Evolutionary conservation across 495 filamentous ascomycete genomes (phyloP).

Genomic region (Tuber indicum): DNA sequence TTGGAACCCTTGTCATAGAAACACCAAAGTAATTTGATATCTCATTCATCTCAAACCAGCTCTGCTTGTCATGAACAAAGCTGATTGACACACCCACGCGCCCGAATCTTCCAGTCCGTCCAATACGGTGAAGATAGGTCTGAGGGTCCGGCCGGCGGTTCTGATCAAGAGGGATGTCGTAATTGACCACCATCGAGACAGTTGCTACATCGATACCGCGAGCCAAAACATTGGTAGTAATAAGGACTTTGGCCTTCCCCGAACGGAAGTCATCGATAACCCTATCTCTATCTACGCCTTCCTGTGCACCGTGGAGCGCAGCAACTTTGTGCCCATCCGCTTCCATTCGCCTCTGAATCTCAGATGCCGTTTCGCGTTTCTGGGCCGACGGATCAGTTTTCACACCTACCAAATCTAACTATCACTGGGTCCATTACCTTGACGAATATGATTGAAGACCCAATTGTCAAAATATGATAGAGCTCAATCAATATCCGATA

Average conservation of each 20-base stretch:
- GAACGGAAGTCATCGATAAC: slow-evolving; percentile 83
- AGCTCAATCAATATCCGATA: slow-evolving; percentile 81
- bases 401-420: slow-evolving; percentile 32
- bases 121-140: slow-evolving; percentile 97
- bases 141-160: slow-evolving; percentile 64
- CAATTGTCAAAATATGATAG: slow-evolving; percentile 90
- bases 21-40: slow-evolving; percentile 68
- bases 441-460: slow-evolving; percentile 96
- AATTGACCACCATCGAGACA: slow-evolving; percentile 97
- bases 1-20: slow-evolving; percentile 54
- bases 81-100: slow-evolving; percentile 93
- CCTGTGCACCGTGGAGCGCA: slow-evolving; percentile 75
- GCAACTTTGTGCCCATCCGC: slow-evolving; percentile 85
- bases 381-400: slow-evolving; percentile 37
- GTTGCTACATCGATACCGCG: slow-evolving; percentile 96
- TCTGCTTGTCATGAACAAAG: slow-evolving; percentile 74
- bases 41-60: slow-evolving; percentile 64
- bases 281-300: slow-evolving; percentile 72
- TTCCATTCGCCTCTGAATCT: slow-evolving; percentile 79
- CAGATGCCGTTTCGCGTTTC: slow-evolving; percentile 70
- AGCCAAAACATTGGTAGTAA: slow-evolving; percentile 94
- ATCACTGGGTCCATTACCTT: slow-evolving; percentile 52
- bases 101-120: slow-evolving; percentile 92
- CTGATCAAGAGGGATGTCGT: slow-evolving; percentile 63
- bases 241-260: slow-evolving; percentile 89